Conservation (phyloP, 768 basidiomycete genomes). For the Psilocybe tampanensis region DNA sequence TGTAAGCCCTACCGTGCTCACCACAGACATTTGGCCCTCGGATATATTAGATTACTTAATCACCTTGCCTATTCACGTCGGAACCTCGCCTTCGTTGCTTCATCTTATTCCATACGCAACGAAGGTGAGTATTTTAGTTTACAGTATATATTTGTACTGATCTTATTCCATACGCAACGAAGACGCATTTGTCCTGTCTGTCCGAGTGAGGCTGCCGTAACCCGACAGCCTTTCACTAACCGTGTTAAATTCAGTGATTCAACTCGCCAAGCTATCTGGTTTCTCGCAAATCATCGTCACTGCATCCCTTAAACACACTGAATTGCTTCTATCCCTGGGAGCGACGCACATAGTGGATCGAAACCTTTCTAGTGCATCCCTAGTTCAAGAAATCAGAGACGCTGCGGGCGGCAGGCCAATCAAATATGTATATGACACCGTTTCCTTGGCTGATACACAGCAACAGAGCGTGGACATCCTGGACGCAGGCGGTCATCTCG, state of each 20-base stretch:
- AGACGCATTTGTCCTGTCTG: no score
- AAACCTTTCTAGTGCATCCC: constrained; percentile 11
- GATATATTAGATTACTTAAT: no score
- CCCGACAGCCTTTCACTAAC: no score
- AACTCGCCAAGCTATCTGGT: constrained; percentile 41
- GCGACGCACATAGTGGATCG: constrained; percentile 42
- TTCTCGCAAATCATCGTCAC: constrained; percentile 44
- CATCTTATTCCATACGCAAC: no score
- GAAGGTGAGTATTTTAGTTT: no score
- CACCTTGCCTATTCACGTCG: no score
- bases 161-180: no score
- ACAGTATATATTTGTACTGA: no score
- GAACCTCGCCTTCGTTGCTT: no score
- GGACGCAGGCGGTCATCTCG: constrained; percentile 8
- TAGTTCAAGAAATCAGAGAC: constrained; percentile 22
- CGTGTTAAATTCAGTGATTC: constrained; percentile 7
- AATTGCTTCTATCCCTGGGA: constrained; percentile 37
- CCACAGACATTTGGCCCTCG: no score
- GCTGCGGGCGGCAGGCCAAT: constrained; percentile 20
- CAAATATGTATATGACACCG: constrained; percentile 28
- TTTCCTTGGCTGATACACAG: constrained; percentile 24
- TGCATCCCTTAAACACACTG: constrained; percentile 31
- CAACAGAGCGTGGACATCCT: constrained; percentile 27
- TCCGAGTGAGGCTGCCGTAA: no score
- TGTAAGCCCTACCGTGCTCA: no score